These are phyloP conservation scores for Cytospora chrysosperma DNA, from an alignment of 2,329 filamentous ascomycete genomes.

Conservation along the genomic window DNA sequence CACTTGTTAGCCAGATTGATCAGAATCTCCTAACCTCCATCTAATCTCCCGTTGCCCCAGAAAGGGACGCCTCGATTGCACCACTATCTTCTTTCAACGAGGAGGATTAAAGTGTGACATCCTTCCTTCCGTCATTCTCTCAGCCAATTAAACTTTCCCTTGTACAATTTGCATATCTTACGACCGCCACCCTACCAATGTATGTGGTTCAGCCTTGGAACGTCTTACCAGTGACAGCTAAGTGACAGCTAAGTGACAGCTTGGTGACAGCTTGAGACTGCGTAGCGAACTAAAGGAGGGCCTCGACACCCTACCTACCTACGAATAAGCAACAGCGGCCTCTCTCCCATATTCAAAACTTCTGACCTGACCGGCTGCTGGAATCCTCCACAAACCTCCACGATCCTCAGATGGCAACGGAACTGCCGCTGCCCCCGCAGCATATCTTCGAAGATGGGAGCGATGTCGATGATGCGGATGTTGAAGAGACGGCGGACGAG, in stretches of 20 bases:
- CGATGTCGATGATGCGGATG: constrained; percentile 70
- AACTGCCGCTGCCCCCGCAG: constrained; percentile 28
- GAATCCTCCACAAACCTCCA: background rate
- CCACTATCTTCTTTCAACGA: constrained; percentile 6
- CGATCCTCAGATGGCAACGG: constrained; percentile 18
- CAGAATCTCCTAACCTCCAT: constrained; percentile 19
- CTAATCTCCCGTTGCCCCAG: constrained; percentile 22
- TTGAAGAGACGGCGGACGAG: constrained; percentile 84
- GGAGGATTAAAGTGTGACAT: background rate
- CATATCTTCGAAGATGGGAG: constrained; percentile 55
- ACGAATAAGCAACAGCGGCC: background rate
- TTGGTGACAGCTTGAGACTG: background rate
- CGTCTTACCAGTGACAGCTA: background rate
- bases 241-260: background rate
- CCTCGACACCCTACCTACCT: background rate
- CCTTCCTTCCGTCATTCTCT: background rate
- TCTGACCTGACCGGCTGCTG: constrained; percentile 29
- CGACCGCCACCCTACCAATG: background rate
- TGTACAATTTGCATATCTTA: background rate
- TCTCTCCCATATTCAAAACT: background rate
- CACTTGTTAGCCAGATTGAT: constrained; percentile 26
- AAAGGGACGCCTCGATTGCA: constrained; percentile 21
- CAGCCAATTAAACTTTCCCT: background rate
- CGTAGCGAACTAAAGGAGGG: background rate
- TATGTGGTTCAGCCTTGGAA: background rate